Evolutionary conservation across 352 stramenopile species (phyloP), one percentile per base, ranked within the genome.

Genomic region (Peronosclerospora sorghi): DNA sequence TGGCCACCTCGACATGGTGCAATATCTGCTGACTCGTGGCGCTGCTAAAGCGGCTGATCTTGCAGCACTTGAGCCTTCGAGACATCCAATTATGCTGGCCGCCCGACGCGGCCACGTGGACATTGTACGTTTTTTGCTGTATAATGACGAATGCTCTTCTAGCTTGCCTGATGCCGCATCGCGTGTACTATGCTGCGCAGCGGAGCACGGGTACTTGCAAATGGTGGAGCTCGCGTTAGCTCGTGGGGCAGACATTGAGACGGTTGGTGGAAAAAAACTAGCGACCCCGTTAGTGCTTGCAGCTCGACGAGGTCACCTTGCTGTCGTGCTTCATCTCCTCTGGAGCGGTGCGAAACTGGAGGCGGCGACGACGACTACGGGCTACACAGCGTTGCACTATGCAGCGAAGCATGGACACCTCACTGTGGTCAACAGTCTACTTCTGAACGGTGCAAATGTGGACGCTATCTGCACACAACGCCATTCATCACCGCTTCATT

Each of bases 301-400:
- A 5, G 56, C 66, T 32, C 56, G 66, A 32, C 57, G 68, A n/a
- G 66, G 66, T 4, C 63, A 74, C 47, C 21, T 78, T 18, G 38
- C 60, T 7, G 51, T 78, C 24, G 66, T 78, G 18, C 54, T 78
- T 18, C 66, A 78, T 32, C 34, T 78, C 23, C 29, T 78, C 37
- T 78, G 66, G 66, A 50, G 50, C 9, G 66, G 63, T 23, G 60
- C 66, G 9, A 62, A 68, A 18, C 38, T 73, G n/a, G 63, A 74
- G 9, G 56, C 60, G 17, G 47, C 51, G n/a, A 66, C 62, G 14
- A 41, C 35, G 7, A 48, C 61, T 8, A 68, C 54, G 14, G 66
- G 66, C 19, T 78, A 78, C 48, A 74, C 63, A 2, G 65, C 65
- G 8, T 46, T 80, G 36, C 62, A 74, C 41, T 71, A 76, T 35